phyloP scores from a whole-genome alignment of 352 stramenopile genomes.

The Pythium sukuiense region DNA sequence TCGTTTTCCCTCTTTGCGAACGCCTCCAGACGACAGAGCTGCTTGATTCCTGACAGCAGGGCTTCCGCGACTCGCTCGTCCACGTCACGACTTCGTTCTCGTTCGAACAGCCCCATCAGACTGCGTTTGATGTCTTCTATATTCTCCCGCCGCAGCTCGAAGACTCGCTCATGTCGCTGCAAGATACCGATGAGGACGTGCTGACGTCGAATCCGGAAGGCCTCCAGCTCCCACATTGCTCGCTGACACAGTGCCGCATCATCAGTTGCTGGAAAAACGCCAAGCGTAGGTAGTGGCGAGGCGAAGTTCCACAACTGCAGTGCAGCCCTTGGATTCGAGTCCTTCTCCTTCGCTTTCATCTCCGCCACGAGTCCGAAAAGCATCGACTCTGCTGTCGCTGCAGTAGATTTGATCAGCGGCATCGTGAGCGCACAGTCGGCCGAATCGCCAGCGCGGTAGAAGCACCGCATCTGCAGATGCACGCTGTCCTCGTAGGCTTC shows the following conservation, averaged over 20 bases:
- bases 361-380: background rate
- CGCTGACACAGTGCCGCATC: background rate
- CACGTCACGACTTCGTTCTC: background rate
- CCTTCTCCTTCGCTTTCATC: background rate
- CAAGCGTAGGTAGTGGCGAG: background rate
- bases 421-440: background rate
- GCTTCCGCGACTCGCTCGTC: conserved; percentile 14
- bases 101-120: background rate
- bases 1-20: background rate
- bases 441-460: conserved; percentile 13
- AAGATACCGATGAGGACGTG: background rate
- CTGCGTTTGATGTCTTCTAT: background rate
- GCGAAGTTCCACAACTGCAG: conserved; percentile 1
- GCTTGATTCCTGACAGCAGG: conserved; percentile 5
- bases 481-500: conserved; percentile 20
- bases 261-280: background rate
- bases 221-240: background rate
- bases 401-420: background rate
- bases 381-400: background rate
- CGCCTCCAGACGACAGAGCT: conserved; percentile 6
- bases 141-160: background rate
- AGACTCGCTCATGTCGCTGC: background rate
- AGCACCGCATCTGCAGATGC: conserved; percentile 15
- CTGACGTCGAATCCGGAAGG: background rate
- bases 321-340: background rate